Evolutionary conservation across 2,329 filamentous ascomycete genomes (phyloP), one percentile per base, ranked within the genome.

Genomic region (Pseudocercospora vitis): DNA sequence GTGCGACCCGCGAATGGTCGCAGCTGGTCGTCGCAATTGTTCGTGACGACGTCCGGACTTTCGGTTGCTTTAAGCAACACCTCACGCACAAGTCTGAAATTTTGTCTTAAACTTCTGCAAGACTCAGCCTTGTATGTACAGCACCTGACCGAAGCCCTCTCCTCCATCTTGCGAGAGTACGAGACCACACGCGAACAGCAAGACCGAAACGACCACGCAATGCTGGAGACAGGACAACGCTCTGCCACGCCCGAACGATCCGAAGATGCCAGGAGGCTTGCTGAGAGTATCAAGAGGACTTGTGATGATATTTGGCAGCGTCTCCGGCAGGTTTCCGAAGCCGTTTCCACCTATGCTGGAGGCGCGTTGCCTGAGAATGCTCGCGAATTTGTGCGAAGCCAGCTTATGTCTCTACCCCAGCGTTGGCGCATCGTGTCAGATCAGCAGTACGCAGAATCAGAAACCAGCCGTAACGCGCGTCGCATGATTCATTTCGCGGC

Each of bases 11-110:
- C 72, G 21, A 78, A 66, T 8, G 79, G 77, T 26, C 63, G 68
- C 8, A 70, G 64, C 33, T 95, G 91, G 90, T 89, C 88, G 57
- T 89, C 88, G 8, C 67, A 67, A 18, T 44, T 69, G 8, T 88
- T 96, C 61, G 88, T 95, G 69, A 91, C 89, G 4, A 96, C 92
- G 0, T 95, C 91, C 0, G 92, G 91, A 0, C 80, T 97, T 0
- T 91, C 91, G 59, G 86, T 95, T 12, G 91, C 94, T 1, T 90
- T 99, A 81, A 95, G 88, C 65, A 87, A 95, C 14, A 87, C 94
- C 65, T 95, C 89, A 18, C 75, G 96, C 7, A 83, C 85, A 48
- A 94, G 87, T 57, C 76, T 99, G 35, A 90, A 89, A 63, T 92
- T 90, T 64, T 96, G 91, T 59, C 76, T 97, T 1, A 81, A 81